These are phyloP conservation scores for Ceratobasidium sp. DNA, from an alignment of 1,284 basidiomycete species.

Conservation along the genomic window DNA sequence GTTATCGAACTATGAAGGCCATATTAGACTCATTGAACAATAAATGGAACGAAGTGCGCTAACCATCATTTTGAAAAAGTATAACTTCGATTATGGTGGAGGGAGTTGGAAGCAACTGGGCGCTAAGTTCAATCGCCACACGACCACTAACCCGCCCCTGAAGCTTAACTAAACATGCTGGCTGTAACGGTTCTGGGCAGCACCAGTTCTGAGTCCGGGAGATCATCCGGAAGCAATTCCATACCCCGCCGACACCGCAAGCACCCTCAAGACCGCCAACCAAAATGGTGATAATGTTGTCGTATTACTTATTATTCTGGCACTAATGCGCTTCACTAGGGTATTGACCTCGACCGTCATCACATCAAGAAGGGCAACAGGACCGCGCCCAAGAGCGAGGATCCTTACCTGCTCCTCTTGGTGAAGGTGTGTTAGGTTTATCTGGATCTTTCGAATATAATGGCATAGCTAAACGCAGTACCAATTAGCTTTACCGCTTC, in stretches of 20 bases:
- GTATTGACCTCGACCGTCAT: slow-evolving; percentile 97
- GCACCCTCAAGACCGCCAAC: slow-evolving; percentile 44
- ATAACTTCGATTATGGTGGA: slow-evolving; percentile 15
- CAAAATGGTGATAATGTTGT: slow-evolving; percentile 31
- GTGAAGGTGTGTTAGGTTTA: slow-evolving; percentile 81
- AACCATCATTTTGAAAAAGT: slow-evolving; percentile 36
- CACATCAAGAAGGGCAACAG: slow-evolving; percentile 99
- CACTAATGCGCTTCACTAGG: slow-evolving; percentile 61
- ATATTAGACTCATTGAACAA: background rate
- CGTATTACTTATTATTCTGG: slow-evolving; percentile 1
- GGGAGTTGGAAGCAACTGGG: slow-evolving; percentile 6
- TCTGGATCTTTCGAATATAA: slow-evolving; percentile 6
- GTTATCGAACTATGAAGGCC: slow-evolving; percentile 17
- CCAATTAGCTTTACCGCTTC: slow-evolving; percentile 93
- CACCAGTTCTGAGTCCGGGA: slow-evolving; percentile 33
- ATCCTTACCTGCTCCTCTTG: slow-evolving; percentile 97
- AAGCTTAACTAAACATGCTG: slow-evolving; percentile 13
- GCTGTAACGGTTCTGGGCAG: background rate
- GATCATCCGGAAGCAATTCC: slow-evolving; percentile 63
- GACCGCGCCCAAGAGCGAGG: slow-evolving; percentile 97
- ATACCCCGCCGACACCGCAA: slow-evolving; percentile 44
- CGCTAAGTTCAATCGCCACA: slow-evolving; percentile 5
- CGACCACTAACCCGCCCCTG: background rate
- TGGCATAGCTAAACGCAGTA: background rate
- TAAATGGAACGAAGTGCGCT: background rate